These are phyloP conservation scores for Citrus mangshanensis DNA, from an alignment of 345 rosid genomes.

Conservation along the genomic window DNA sequence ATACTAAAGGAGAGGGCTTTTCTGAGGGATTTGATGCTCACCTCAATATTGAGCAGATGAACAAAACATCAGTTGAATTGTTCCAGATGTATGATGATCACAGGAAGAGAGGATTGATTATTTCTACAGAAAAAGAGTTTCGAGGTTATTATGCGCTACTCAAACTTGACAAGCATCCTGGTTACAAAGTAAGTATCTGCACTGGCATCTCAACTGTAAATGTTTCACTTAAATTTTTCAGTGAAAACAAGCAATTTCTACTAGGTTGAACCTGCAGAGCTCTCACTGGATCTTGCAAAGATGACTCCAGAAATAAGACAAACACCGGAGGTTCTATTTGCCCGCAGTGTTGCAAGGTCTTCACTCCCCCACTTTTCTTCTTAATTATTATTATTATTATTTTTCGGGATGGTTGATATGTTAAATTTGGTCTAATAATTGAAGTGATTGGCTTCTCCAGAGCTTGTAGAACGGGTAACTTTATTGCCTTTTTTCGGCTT, in stretches of 20 bases:
- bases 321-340: slow-evolving; percentile 82
- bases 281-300: slow-evolving; percentile 95
- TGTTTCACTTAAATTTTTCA: slow-evolving; percentile 14
- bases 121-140: slow-evolving; percentile 83
- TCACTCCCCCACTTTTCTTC: slow-evolving; percentile 13
- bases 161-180: slow-evolving; percentile 99
- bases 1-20: slow-evolving; percentile 94
- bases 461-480: slow-evolving; percentile 91
- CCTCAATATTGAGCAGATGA: slow-evolving; percentile 98
- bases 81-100: slow-evolving; percentile 99
- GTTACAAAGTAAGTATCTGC: slow-evolving; percentile 73
- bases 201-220: slow-evolving; percentile 13
- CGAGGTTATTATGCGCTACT: slow-evolving; percentile 99
- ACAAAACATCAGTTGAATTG: slow-evolving; percentile 93
- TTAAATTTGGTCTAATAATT: slow-evolving; percentile 30
- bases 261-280: slow-evolving; percentile 98
- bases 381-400: background rate
- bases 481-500: slow-evolving; percentile 84
- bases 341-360: slow-evolving; percentile 93
- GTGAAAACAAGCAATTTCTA: slow-evolving; percentile 21
- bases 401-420: slow-evolving; percentile 14
- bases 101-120: slow-evolving; percentile 72
- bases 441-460: slow-evolving; percentile 45
- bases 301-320: slow-evolving; percentile 96
- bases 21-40: slow-evolving; percentile 98